These are phyloP conservation scores for Pulveroboletus frians DNA, from an alignment of 768 basidiomycete species.

Conservation along the genomic window DNA sequence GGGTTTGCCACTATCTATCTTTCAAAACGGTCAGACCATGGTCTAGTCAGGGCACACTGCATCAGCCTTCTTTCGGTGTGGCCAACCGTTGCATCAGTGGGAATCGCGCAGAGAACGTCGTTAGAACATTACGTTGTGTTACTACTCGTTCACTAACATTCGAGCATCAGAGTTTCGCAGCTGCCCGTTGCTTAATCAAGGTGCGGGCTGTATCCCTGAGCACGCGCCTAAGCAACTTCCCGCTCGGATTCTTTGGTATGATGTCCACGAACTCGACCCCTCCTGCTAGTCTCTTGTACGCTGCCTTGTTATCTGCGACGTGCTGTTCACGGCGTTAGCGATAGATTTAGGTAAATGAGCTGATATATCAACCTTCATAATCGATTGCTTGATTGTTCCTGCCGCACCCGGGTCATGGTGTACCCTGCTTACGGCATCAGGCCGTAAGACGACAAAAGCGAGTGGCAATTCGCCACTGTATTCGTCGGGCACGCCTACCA, in stretches of 20 bases:
- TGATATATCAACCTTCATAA: conserved; percentile 47
- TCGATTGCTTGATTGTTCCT: conserved; percentile 33
- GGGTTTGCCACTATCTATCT: no score
- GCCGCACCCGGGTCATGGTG: conserved; percentile 28
- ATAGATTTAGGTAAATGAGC: neutral
- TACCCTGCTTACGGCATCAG: conserved; percentile 35
- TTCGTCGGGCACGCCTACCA: conserved; percentile 65
- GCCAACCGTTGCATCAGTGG: neutral
- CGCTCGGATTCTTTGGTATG: conserved; percentile 68
- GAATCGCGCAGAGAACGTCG: neutral
- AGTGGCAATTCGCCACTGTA: conserved; percentile 72
- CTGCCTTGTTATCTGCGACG: conserved; percentile 52
- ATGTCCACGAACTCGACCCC: conserved; percentile 58
- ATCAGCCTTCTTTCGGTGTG: no score
- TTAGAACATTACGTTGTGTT: neutral
- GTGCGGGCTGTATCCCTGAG: conserved; percentile 46
- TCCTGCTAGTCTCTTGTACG: conserved; percentile 57
- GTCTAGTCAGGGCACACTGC: no score
- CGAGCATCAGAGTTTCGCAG: conserved; percentile 26
- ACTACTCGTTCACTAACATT: neutral
- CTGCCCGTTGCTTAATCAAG: neutral
- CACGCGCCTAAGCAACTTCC: conserved; percentile 57
- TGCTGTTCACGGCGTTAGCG: conserved; percentile 34
- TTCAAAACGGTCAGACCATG: no score
- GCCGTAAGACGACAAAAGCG: conserved; percentile 58